Evolutionary conservation across 2,329 filamentous ascomycete genomes (phyloP).

Genomic region (Xylariaceae sp.): DNA sequence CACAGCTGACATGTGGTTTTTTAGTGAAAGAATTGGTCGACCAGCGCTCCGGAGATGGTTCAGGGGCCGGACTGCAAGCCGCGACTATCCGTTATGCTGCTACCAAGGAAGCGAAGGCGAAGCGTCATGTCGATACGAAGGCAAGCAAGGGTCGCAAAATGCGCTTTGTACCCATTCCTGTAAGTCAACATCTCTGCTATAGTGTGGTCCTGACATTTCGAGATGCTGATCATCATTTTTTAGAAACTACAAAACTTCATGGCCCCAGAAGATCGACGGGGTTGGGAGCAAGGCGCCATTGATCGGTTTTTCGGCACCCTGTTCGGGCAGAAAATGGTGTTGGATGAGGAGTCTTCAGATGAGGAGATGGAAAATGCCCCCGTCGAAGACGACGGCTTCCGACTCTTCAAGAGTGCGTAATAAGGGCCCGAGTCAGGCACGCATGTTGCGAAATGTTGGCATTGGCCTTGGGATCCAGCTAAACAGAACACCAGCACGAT

Average conservation of each 20-base stretch:
- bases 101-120: conserved; percentile 70
- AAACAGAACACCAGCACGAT: conserved; percentile 13
- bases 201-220: neutral
- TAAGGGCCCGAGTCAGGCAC: neutral
- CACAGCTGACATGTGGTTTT: conserved; percentile 3
- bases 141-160: conserved; percentile 94
- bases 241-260: conserved; percentile 98
- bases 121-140: conserved; percentile 82
- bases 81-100: conserved; percentile 60
- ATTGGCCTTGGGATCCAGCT: neutral
- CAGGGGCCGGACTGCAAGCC: conserved; percentile 40
- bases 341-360: conserved; percentile 54
- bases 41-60: conserved; percentile 69
- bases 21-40: conserved; percentile 84
- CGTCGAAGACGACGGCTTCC: conserved; percentile 49
- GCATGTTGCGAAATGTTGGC: neutral
- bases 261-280: conserved; percentile 77
- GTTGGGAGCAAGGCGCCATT: conserved; percentile 75
- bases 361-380: conserved; percentile 46
- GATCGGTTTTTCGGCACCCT: conserved; percentile 72
- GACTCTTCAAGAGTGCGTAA: conserved; percentile 41
- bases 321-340: conserved; percentile 63
- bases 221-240: conserved; percentile 47
- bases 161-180: conserved; percentile 56
- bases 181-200: conserved; percentile 3